Base-by-base conservation (phyloP, 495 filamentous ascomycete species). In the Haplographium delicatum region DNA sequence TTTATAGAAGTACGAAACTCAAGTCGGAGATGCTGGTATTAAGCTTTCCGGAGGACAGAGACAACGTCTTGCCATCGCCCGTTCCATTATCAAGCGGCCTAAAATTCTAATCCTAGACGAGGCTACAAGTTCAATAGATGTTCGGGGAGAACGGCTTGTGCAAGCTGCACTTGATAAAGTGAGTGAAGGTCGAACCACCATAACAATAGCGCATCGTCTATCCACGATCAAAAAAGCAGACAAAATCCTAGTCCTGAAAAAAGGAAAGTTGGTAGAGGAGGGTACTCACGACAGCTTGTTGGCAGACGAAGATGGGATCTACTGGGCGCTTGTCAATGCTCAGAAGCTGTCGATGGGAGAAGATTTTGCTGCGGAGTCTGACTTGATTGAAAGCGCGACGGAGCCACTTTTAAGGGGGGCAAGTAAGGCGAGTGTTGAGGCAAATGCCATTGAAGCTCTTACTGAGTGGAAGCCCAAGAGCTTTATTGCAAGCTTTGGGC, bases 51-150 rank as follows among this genome's bases (percentile, higher is more conserved):
- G 76, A 23, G 79, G 80, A 10, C 79, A 83, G 60, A 79, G 80
- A 51, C 84, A 88, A 56, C 69, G 83, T 34, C 64, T 88, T 0
- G 78, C 85, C 8, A 81, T 90, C 44, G 85, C 85, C 1, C 71
- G 85, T 18, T 82, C 80, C 20, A 79, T 89, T 24, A 75, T 94
- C 46, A 86, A 87, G 59, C 74, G 87, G 40, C 88, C 89, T 0
- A 79, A 79, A n/a, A 83, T 95, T 48, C 68, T 95, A 4, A 83
- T 95, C 26, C 68, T 95, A 5, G 88, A 94, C 59, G 89, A 95
- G 64, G 88, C 89, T 15, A 93, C 88, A 0, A 81, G 72, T 44
- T 72, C 78, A 25, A 75, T 84, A 20, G 80, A 83, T 52, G 72
- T 76, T 23, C 67, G 72, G 8, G 70, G 75, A 15, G 80, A 83